Conservation (phyloP, 2,329 filamentous ascomycete genomes). For the Lachnellula cervina region DNA sequence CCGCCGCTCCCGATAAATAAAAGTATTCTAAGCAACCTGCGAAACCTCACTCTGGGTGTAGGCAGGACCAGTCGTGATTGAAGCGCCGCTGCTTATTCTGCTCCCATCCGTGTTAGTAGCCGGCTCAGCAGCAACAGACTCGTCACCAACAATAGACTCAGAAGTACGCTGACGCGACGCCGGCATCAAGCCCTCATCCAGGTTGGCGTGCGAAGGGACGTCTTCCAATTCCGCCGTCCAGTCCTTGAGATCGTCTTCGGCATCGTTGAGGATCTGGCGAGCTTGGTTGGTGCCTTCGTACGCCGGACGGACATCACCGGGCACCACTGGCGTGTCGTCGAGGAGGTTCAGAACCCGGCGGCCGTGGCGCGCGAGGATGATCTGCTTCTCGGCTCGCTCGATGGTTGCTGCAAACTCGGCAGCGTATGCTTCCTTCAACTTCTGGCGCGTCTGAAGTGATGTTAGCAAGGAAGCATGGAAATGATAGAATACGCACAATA, state of each 20-base stretch:
- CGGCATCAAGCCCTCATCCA: constrained; percentile 17
- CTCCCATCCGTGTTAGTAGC: constrained; percentile 13
- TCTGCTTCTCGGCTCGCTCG: constrained; percentile 94
- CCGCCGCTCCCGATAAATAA: background rate
- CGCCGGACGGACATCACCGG: constrained; percentile 68
- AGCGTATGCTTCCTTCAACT: constrained; percentile 92
- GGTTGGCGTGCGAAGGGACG: constrained; percentile 18
- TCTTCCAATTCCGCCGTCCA: constrained; percentile 50
- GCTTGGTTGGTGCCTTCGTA: constrained; percentile 66
- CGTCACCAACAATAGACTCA: constrained; percentile 16
- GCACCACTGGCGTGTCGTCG: constrained; percentile 84
- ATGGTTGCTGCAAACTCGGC: constrained; percentile 85
- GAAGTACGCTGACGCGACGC: constrained; percentile 6
- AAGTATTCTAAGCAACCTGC: background rate
- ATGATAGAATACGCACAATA: constrained; percentile 54
- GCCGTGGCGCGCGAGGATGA: constrained; percentile 87
- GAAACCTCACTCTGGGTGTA: background rate
- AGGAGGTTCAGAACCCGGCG: constrained; percentile 78
- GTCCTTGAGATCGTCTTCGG: constrained; percentile 77
- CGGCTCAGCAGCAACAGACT: constrained; percentile 6
- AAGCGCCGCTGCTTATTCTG: constrained; percentile 22
- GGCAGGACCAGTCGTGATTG: constrained; percentile 17
- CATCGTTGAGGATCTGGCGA: constrained; percentile 84
- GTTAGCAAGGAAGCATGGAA: constrained; percentile 2
- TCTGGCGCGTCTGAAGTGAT: constrained; percentile 71